Conservation (phyloP, 345 rosid species). For the Psidium guajava region DNA sequence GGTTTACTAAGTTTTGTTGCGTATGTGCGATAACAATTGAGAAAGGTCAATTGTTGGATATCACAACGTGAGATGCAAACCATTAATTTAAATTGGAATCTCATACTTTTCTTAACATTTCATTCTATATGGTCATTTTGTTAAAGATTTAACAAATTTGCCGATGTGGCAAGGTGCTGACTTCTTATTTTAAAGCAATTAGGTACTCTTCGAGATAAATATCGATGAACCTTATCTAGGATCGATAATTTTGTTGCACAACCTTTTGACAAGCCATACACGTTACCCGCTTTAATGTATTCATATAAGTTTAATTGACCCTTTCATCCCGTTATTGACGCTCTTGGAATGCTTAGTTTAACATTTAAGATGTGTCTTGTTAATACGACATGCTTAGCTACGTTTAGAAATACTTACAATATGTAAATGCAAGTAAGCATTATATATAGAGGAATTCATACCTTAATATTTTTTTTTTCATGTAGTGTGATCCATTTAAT, state of each 20-base stretch:
- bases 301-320: not conserved
- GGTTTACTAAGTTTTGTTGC: not conserved
- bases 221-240: not conserved
- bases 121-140: not conserved
- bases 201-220: not conserved
- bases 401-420: not conserved
- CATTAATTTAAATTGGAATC: not conserved
- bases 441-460: not conserved
- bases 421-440: not conserved
- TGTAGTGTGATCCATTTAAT: not conserved
- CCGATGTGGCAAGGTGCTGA: not conserved
- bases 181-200: not conserved
- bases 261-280: not conserved
- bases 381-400: not conserved
- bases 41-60: not conserved
- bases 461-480: not conserved
- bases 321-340: not conserved
- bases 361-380: not conserved
- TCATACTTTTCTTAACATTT: not conserved
- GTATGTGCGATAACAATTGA: not conserved
- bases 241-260: not conserved
- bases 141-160: not conserved
- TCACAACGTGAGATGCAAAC: not conserved
- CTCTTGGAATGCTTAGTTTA: not conserved
- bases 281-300: not conserved